Conservation (phyloP, 2,329 filamentous ascomycete species). For the Epichloe scottii region DNA sequence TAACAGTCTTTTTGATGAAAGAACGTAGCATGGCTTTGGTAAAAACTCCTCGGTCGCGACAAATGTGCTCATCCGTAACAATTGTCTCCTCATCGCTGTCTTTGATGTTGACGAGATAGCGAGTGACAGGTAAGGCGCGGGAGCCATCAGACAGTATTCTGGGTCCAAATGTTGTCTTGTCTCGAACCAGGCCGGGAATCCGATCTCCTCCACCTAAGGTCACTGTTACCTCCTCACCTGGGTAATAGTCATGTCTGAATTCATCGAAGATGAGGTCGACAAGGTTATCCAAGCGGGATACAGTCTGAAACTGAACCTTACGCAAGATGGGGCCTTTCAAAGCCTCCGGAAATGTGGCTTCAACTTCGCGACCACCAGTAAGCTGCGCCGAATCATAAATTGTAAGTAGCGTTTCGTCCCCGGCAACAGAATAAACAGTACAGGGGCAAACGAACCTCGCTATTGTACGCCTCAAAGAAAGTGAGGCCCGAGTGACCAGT, state of each 20-base stretch:
- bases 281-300: constrained; percentile 76
- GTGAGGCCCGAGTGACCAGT: constrained; percentile 83
- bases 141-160: constrained; percentile 52
- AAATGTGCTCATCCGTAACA: constrained; percentile 71
- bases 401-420: neutral
- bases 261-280: constrained; percentile 59
- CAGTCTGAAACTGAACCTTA: constrained; percentile 81
- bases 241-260: constrained; percentile 84
- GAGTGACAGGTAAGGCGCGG: constrained; percentile 56
- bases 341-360: constrained; percentile 81
- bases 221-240: constrained; percentile 72
- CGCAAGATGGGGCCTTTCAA: constrained; percentile 84
- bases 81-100: constrained; percentile 60
- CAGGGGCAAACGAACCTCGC: constrained; percentile 51
- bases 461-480: constrained; percentile 85
- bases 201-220: constrained; percentile 56
- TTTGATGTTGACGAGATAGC: constrained; percentile 69
- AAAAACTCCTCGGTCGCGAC: constrained; percentile 79
- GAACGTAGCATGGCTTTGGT: constrained; percentile 88
- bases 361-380: constrained; percentile 74
- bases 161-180: constrained; percentile 67
- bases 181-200: constrained; percentile 62
- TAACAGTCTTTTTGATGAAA: constrained; percentile 92
- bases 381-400: constrained; percentile 32
- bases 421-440: neutral